phyloP scores from a whole-genome alignment of 257 asterid genomes.

The Ilex asprella region DNA sequence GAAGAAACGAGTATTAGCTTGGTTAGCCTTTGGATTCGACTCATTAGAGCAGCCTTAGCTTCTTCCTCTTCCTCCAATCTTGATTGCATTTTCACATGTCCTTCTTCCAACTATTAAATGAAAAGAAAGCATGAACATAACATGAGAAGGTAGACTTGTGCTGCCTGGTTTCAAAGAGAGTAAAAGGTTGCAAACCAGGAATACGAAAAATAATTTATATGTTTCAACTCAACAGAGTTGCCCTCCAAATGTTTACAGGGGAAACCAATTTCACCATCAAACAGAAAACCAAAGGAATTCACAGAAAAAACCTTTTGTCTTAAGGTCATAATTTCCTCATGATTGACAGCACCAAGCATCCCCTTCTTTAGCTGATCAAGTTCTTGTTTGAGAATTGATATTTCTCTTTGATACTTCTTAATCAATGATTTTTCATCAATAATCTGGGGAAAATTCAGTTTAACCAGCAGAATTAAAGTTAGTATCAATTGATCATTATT shows the following conservation, averaged over 20 bases:
- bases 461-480: constrained; percentile 1
- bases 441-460: constrained; percentile 42
- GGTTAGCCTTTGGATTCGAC: constrained; percentile 97
- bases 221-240: neutral
- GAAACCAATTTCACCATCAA: neutral
- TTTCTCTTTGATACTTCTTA: constrained; percentile 96
- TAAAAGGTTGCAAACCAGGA: neutral
- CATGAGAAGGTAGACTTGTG: neutral
- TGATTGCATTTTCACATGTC: constrained; percentile 97
- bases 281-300: neutral
- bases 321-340: constrained; percentile 76
- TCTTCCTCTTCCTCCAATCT: constrained; percentile 99
- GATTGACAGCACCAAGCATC: constrained; percentile 68
- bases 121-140: neutral
- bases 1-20: constrained; percentile 96
- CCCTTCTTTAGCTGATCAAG: constrained; percentile 84
- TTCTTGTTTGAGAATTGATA: constrained; percentile 76
- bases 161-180: neutral
- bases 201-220: neutral
- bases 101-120: constrained; percentile 77
- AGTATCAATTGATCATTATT: neutral
- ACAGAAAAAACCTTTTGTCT: constrained; percentile 56
- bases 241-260: neutral
- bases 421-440: constrained; percentile 97
- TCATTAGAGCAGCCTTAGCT: constrained; percentile 93